phyloP scores from a whole-genome alignment of 2,329 filamentous ascomycete species.

The Sclerotinia minor region DNA sequence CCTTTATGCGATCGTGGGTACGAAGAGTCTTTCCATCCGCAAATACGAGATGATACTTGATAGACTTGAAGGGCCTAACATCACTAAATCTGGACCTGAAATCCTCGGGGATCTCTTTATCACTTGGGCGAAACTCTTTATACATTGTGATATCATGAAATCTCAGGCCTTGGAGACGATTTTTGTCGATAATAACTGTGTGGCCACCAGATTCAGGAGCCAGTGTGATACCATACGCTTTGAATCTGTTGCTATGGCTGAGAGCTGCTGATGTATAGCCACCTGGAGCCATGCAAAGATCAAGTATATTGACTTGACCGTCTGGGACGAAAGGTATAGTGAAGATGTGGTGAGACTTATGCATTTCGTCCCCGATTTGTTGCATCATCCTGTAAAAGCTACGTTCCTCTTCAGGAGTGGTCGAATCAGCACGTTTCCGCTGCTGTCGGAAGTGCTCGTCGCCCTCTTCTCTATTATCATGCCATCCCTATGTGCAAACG shows the following conservation, averaged over 20 bases:
- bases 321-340: background rate
- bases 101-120: constrained; percentile 27
- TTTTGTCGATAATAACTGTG: constrained; percentile 26
- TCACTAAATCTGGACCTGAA: constrained; percentile 25
- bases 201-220: constrained; percentile 32
- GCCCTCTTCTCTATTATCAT: constrained; percentile 48
- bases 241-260: constrained; percentile 17
- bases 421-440: constrained; percentile 44
- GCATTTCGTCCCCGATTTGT: constrained; percentile 47
- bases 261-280: constrained; percentile 29
- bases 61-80: constrained; percentile 29
- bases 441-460: constrained; percentile 48
- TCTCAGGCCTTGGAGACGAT: constrained; percentile 1
- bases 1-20: constrained; percentile 31
- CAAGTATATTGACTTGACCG: constrained; percentile 30
- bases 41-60: constrained; percentile 38
- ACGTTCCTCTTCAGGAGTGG: constrained; percentile 28
- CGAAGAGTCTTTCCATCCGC: constrained; percentile 37
- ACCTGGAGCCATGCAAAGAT: constrained; percentile 37
- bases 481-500: constrained; percentile 41
- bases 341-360: constrained; percentile 36
- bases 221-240: constrained; percentile 33
- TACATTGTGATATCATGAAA: constrained; percentile 33
- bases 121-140: constrained; percentile 28
- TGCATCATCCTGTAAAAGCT: constrained; percentile 49